Evolutionary conservation across 495 filamentous ascomycete species (phyloP).

Genomic region (Neurospora pannonica): DNA sequence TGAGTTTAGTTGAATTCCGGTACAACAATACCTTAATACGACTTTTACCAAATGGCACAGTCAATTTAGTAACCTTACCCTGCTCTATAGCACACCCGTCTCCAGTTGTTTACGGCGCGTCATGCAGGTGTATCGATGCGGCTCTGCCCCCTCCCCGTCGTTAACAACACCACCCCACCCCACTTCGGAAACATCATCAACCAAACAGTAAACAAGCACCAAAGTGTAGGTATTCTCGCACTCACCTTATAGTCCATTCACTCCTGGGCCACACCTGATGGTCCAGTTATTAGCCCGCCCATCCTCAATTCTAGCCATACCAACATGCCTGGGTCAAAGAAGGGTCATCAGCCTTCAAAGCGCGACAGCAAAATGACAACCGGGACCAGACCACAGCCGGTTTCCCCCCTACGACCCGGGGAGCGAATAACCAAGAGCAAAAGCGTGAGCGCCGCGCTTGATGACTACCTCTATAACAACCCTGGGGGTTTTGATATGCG

Average conservation of each 20-base stretch:
- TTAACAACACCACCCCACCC: neutral
- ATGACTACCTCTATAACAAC: neutral
- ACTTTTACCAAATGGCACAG: neutral
- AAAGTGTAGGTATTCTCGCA: neutral
- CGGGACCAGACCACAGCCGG: neutral
- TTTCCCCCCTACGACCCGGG: neutral
- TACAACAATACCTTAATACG: too few species aligned
- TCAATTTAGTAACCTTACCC: neutral
- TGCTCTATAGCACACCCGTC: neutral
- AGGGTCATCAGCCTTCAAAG: neutral
- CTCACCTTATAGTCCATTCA: neutral
- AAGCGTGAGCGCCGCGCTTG: neutral
- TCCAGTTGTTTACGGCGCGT: neutral
- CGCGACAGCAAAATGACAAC: neutral
- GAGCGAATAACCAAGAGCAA: neutral
- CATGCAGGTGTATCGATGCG: neutral
- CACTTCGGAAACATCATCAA: neutral
- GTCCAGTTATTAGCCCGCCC: too few species aligned
- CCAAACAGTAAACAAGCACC: neutral
- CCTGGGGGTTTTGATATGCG: neutral
- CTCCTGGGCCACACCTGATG: neutral
- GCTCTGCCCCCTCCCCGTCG: neutral
- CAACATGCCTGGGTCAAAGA: neutral
- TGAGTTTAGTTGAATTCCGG: too few species aligned
- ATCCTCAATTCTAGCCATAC: neutral